Evolutionary conservation across 176 grass and related monocot species (phyloP).

Genomic region (Pontederia crassipes): DNA sequence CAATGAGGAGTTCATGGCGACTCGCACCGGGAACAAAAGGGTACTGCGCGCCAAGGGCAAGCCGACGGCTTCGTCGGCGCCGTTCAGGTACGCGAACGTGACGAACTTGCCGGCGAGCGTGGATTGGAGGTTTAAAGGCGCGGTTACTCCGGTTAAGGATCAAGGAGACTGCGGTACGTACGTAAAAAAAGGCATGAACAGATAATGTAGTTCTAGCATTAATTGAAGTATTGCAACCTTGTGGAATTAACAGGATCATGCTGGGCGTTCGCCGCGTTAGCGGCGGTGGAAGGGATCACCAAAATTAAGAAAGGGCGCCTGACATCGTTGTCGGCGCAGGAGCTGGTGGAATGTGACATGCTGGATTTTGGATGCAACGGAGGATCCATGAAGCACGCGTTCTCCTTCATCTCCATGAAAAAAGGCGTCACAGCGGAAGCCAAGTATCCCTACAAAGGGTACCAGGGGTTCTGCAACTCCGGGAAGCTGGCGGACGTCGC

Average conservation of each 20-base stretch:
- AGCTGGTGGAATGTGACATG: neutral
- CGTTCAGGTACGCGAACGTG: neutral
- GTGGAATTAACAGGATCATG: neutral
- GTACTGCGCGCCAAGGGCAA: too few species aligned
- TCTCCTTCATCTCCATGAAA: neutral
- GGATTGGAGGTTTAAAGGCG: conserved; percentile 6
- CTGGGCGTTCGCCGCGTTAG: neutral
- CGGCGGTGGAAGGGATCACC: neutral
- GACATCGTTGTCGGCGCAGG: neutral
- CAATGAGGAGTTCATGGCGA: conserved; percentile 10
- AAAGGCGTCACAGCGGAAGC: neutral
- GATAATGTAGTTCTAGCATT: neutral
- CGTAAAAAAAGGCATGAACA: too few species aligned
- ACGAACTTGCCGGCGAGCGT: neutral
- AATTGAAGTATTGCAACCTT: neutral
- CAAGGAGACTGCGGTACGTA: neutral
- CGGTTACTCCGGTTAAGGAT: conserved; percentile 9
- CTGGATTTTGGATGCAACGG: neutral
- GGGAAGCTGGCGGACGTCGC: too few species aligned
- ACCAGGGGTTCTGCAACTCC: too few species aligned
- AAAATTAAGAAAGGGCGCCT: neutral
- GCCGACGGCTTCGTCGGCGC: neutral
- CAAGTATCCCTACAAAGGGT: neutral
- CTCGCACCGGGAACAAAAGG: neutral
- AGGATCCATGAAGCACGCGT: neutral